Evolutionary conservation across 371 early-diverging fungal genomes (phyloP).

Genomic region (Mucor racemosus): DNA sequence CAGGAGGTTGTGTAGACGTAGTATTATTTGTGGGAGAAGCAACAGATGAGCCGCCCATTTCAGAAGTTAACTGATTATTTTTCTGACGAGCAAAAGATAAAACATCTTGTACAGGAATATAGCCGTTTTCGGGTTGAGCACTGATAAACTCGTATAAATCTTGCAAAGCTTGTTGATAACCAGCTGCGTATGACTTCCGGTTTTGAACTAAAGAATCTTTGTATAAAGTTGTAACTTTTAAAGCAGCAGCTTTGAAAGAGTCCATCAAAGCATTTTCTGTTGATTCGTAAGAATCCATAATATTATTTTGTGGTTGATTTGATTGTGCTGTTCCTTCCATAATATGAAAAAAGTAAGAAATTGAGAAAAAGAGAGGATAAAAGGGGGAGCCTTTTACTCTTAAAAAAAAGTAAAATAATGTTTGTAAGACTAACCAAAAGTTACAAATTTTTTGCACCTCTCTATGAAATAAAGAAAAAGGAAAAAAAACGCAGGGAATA

Average conservation of each 20-base stretch:
- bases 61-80: constrained; percentile 51
- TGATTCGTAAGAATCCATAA: constrained; percentile 50
- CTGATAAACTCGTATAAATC: constrained; percentile 68
- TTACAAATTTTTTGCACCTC: background rate
- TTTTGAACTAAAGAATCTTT: constrained; percentile 71
- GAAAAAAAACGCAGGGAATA: background rate
- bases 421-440: constrained; percentile 8
- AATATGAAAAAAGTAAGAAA: background rate
- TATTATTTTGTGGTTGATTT: constrained; percentile 16
- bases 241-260: constrained; percentile 73
- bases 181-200: constrained; percentile 63
- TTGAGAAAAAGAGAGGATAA: background rate
- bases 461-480: background rate
- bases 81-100: constrained; percentile 54
- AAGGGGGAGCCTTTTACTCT: background rate
- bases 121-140: constrained; percentile 45
- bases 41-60: constrained; percentile 25
- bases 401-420: background rate
- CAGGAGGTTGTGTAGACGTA: background rate
- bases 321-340: constrained; percentile 5
- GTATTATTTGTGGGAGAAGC: constrained; percentile 1
- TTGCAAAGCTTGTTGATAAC: constrained; percentile 76
- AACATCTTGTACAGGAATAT: constrained; percentile 61
- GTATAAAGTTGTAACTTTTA: constrained; percentile 74
- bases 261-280: constrained; percentile 62